Evolutionary conservation across 148 eudicot species (phyloP).

Genomic region (Simmondsia chinensis): DNA sequence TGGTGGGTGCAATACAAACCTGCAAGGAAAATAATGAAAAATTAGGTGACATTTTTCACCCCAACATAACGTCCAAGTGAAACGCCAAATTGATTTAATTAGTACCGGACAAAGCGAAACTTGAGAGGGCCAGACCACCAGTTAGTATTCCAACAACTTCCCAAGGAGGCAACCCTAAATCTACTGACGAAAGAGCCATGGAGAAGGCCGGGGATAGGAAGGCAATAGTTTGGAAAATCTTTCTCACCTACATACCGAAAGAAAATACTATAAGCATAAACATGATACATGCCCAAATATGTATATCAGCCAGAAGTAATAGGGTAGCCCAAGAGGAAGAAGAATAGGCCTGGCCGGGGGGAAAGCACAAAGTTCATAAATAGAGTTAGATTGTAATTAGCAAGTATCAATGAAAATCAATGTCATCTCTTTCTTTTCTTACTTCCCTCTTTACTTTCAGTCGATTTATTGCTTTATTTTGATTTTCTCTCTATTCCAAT

Average conservation of each 20-base stretch:
- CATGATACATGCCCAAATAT: no score
- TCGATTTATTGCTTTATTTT: no score
- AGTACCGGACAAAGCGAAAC: slow-evolving; percentile 95
- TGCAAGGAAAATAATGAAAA: slow-evolving; percentile 16
- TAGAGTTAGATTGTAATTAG: no score
- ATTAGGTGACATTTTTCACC: not conserved
- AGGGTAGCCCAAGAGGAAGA: no score
- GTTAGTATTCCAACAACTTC: slow-evolving; percentile 73
- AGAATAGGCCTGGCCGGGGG: no score
- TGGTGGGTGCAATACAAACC: slow-evolving; percentile 98
- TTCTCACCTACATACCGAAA: slow-evolving; percentile 57
- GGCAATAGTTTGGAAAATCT: slow-evolving; percentile 84
- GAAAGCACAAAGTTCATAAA: no score
- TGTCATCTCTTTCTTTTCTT: no score
- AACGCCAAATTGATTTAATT: not conserved
- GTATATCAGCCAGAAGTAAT: no score
- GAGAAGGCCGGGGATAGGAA: slow-evolving; percentile 92
- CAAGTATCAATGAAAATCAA: no score
- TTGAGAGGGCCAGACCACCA: slow-evolving; percentile 86
- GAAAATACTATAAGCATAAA: no score
- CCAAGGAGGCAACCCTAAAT: slow-evolving; percentile 87
- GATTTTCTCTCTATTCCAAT: no score
- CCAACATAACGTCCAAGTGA: not conserved
- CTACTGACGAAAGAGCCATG: slow-evolving; percentile 80
- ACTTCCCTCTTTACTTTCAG: no score